Evolutionary conservation across 2,329 filamentous ascomycete species (phyloP).

Genomic region (Paramyrothecium roridum): DNA sequence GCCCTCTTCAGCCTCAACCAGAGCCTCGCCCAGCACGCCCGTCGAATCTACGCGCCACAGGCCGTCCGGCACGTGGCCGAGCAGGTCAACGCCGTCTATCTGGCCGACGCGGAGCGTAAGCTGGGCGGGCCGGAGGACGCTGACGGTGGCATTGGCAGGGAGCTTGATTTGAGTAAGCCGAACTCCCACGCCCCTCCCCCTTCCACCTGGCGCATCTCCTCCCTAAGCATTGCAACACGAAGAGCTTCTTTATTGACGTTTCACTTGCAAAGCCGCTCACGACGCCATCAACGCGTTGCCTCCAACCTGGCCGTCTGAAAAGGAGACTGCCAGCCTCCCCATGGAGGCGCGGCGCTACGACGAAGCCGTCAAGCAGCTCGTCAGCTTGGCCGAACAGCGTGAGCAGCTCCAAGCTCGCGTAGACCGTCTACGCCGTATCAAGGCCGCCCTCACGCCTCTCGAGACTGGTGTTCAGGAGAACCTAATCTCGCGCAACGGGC

Average conservation of each 20-base stretch:
- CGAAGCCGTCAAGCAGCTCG: conserved; percentile 46
- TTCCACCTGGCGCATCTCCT: not conserved
- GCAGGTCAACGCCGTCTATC: conserved; percentile 67
- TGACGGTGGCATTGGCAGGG: conserved; percentile 30
- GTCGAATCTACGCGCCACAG: conserved; percentile 63
- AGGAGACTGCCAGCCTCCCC: conserved; percentile 32
- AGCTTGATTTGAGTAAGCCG: conserved; percentile 42
- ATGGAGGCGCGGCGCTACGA: conserved; percentile 49
- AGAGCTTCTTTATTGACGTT: not conserved
- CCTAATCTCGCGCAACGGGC: conserved; percentile 61
- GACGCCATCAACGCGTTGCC: conserved; percentile 45
- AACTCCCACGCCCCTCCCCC: too few relatives aligned
- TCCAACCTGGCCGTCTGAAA: conserved; percentile 39
- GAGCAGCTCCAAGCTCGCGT: conserved; percentile 33
- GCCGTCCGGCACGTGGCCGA: conserved; percentile 70
- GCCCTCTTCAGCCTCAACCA: conserved; percentile 58
- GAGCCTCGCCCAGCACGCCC: conserved; percentile 60
- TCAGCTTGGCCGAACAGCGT: conserved; percentile 41
- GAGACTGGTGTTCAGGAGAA: conserved; percentile 56
- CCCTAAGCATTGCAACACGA: not conserved
- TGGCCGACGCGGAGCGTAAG: conserved; percentile 39
- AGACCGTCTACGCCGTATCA: conserved; percentile 46
- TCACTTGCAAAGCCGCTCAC: conserved; percentile 29
- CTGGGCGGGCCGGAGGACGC: conserved; percentile 31
- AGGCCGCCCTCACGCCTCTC: conserved; percentile 44